phyloP scores from a whole-genome alignment of 2,329 filamentous ascomycete genomes.

The Aurifilum marmelostoma region DNA sequence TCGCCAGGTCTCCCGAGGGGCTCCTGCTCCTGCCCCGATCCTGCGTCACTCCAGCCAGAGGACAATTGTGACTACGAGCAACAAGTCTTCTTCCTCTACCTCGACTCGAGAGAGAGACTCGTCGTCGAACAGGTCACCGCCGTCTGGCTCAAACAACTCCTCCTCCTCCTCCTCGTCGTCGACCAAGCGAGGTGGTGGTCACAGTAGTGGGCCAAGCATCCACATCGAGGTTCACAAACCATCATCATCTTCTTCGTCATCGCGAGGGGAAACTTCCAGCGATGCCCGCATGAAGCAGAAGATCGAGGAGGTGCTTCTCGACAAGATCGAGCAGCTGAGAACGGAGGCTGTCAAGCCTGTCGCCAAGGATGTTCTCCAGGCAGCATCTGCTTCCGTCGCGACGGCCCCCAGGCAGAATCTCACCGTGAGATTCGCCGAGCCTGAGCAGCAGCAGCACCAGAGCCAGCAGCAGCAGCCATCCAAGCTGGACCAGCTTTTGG shows the following conservation, averaged over 20 bases:
- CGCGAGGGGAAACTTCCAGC: background rate
- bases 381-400: background rate
- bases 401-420: constrained; percentile 10
- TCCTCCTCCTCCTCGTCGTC: constrained; percentile 3
- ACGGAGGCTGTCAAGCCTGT: constrained; percentile 8
- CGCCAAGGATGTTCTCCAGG: constrained; percentile 3
- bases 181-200: constrained; percentile 7
- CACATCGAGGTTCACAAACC: constrained; percentile 28
- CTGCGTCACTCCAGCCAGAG: constrained; percentile 20
- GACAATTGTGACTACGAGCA: constrained; percentile 19
- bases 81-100: constrained; percentile 19
- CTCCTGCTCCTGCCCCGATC: constrained; percentile 13
- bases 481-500: background rate
- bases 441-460: constrained; percentile 22
- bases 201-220: constrained; percentile 13
- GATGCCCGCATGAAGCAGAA: constrained; percentile 23
- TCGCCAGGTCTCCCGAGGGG: background rate
- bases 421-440: constrained; percentile 26
- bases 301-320: constrained; percentile 25
- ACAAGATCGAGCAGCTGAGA: constrained; percentile 25
- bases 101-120: constrained; percentile 11
- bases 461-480: background rate
- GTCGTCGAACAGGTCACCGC: constrained; percentile 10
- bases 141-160: background rate
- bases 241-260: background rate